phyloP scores from a whole-genome alignment of 768 basidiomycete genomes.

The Fomitopsis serialis region DNA sequence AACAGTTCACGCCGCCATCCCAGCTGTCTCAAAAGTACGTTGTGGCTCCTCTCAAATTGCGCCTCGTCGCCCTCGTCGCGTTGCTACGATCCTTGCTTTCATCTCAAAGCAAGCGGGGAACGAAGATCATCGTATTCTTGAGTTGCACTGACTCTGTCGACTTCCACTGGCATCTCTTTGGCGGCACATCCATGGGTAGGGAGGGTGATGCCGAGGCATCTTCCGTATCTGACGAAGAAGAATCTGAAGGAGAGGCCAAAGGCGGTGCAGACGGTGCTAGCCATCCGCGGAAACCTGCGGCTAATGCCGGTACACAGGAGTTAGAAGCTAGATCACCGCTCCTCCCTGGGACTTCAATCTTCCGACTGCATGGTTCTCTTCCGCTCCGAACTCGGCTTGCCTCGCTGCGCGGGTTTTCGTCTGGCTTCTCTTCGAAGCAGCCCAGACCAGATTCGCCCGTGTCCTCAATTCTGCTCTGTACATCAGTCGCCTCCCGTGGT shows the following conservation, averaged over 20 bases:
- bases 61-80: constrained; percentile 87
- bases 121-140: constrained; percentile 90
- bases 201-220: constrained; percentile 12
- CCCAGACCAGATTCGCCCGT: constrained; percentile 22
- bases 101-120: constrained; percentile 42
- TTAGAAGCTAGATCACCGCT: constrained; percentile 66
- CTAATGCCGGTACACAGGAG: constrained; percentile 16
- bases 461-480: constrained; percentile 84
- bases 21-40: constrained; percentile 91
- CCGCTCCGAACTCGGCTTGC: constrained; percentile 74
- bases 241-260: constrained; percentile 19
- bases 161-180: constrained; percentile 87
- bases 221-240: constrained; percentile 7
- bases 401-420: constrained; percentile 79
- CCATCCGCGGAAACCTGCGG: constrained; percentile 15
- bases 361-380: constrained; percentile 90
- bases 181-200: constrained; percentile 61
- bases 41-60: constrained; percentile 85
- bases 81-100: constrained; percentile 77
- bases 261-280: constrained; percentile 18
- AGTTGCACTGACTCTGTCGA: constrained; percentile 98
- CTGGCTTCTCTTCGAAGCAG: constrained; percentile 27
- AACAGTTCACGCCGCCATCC: constrained; percentile 88
- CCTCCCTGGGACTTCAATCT: constrained; percentile 77
- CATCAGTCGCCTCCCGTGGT: constrained; percentile 97